Conservation (phyloP, 148 eudicot species). For the Chenopodium quinoa region DNA sequence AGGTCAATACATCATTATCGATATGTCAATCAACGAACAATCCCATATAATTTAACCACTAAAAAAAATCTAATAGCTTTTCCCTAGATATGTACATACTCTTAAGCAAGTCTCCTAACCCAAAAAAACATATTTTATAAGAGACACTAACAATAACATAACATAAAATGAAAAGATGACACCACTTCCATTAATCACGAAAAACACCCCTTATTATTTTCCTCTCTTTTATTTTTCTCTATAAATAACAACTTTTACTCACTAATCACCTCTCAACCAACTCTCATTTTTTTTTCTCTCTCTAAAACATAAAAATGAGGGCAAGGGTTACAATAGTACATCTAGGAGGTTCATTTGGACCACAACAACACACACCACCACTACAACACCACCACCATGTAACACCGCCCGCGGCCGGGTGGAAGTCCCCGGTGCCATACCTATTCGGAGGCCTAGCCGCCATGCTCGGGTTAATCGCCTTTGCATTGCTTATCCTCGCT, state of each 20-base stretch:
- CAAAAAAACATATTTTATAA: background rate
- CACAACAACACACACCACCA: slow-evolving; percentile 19
- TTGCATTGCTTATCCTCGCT: slow-evolving; percentile 72
- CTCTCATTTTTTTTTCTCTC: background rate
- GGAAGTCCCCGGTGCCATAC: slow-evolving; percentile 87
- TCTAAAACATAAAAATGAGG: slow-evolving; percentile 27
- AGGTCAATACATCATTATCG: too few relatives aligned
- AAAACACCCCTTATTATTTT: background rate
- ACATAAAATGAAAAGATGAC: background rate
- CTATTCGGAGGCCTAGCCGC: slow-evolving; percentile 82
- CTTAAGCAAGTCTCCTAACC: background rate
- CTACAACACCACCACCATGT: slow-evolving; percentile 23
- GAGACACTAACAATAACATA: background rate
- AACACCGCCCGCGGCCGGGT: slow-evolving; percentile 18
- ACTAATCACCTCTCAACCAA: slow-evolving; percentile 25
- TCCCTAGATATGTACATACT: background rate
- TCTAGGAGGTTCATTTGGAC: slow-evolving; percentile 6
- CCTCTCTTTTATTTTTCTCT: background rate
- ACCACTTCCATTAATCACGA: background rate
- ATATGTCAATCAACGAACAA: too few relatives aligned
- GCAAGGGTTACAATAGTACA: background rate
- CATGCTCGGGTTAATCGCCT: slow-evolving; percentile 69
- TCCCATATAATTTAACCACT: too few relatives aligned
- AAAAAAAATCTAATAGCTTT: background rate
- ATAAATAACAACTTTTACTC: slow-evolving; percentile 20